Evolutionary conservation across 768 basidiomycete species (phyloP).

Genomic region (Cystofilobasidium ferigula): DNA sequence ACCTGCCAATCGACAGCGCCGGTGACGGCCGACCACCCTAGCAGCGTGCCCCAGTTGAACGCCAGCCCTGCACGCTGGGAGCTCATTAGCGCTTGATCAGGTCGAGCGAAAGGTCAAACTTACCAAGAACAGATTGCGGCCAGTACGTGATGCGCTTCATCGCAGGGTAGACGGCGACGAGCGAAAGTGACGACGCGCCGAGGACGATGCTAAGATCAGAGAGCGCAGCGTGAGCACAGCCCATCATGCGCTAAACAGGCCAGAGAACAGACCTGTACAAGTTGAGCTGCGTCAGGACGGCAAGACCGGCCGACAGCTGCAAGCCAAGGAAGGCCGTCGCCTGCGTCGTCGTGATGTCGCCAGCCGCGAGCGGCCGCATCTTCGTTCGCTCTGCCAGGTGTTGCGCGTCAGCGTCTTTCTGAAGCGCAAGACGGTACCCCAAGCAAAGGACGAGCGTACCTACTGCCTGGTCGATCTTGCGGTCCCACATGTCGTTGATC

Average conservation of each 20-base stretch:
- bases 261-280: constrained; percentile 65
- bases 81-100: not conserved
- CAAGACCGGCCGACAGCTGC: constrained; percentile 72
- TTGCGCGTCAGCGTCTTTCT: not conserved
- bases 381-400: constrained; percentile 60
- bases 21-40: constrained; percentile 91
- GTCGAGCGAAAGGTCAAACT: constrained; percentile 30
- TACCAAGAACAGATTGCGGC: constrained; percentile 91
- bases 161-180: constrained; percentile 82
- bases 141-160: constrained; percentile 97
- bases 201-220: constrained; percentile 59
- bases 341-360: constrained; percentile 62
- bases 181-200: constrained; percentile 76
- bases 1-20: constrained; percentile 69
- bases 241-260: not conserved
- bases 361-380: constrained; percentile 71
- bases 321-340: constrained; percentile 69
- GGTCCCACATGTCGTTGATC: constrained; percentile 99
- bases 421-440: not conserved
- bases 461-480: constrained; percentile 77
- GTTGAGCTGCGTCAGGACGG: constrained; percentile 78
- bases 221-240: not conserved
- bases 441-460: constrained; percentile 47
- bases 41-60: constrained; percentile 92
- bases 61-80: constrained; percentile 54